These are phyloP conservation scores for Candida takata DNA, from an alignment of 805 yeast species.

Conservation along the genomic window DNA sequence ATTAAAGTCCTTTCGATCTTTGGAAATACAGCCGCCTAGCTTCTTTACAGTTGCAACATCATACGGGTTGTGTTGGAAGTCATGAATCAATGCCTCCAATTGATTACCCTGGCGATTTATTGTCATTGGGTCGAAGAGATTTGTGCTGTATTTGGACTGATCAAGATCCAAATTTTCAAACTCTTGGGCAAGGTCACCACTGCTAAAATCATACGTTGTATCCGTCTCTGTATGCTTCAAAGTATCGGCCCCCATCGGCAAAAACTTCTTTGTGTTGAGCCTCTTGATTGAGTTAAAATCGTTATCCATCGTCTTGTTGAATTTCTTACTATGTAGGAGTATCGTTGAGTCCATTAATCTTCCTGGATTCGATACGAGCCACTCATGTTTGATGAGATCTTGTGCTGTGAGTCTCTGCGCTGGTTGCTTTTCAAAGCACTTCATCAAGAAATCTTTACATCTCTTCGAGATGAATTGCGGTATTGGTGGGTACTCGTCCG, in stretches of 20 bases:
- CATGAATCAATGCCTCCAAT: slow-evolving; percentile 1
- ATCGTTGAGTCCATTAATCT: slow-evolving; percentile 7
- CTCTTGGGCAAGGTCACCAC: slow-evolving; percentile 8
- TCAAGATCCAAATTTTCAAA: slow-evolving; percentile 9
- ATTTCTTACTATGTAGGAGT: slow-evolving; percentile 1
- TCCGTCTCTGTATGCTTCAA: slow-evolving; percentile 13
- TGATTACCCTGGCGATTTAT: background rate
- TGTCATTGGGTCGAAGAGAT: slow-evolving; percentile 13
- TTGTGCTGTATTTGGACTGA: slow-evolving; percentile 4
- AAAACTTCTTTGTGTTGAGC: slow-evolving; percentile 12
- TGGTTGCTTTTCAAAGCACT: slow-evolving; percentile 71
- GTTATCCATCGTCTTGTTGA: background rate
- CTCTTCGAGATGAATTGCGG: slow-evolving; percentile 43
- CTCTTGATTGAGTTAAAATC: slow-evolving; percentile 18
- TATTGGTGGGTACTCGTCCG: slow-evolving; percentile 62
- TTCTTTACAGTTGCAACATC: background rate
- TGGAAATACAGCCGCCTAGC: background rate
- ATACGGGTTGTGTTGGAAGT: slow-evolving; percentile 1
- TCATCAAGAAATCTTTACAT: slow-evolving; percentile 50
- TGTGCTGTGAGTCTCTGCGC: slow-evolving; percentile 48
- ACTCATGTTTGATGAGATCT: slow-evolving; percentile 48
- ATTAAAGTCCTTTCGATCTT: background rate
- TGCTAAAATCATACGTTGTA: slow-evolving; percentile 5
- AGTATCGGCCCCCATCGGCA: slow-evolving; percentile 15
- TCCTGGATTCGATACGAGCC: slow-evolving; percentile 35